phyloP scores from a whole-genome alignment of 2,329 filamentous ascomycete genomes.

The Boeremia lycopersici region DNA sequence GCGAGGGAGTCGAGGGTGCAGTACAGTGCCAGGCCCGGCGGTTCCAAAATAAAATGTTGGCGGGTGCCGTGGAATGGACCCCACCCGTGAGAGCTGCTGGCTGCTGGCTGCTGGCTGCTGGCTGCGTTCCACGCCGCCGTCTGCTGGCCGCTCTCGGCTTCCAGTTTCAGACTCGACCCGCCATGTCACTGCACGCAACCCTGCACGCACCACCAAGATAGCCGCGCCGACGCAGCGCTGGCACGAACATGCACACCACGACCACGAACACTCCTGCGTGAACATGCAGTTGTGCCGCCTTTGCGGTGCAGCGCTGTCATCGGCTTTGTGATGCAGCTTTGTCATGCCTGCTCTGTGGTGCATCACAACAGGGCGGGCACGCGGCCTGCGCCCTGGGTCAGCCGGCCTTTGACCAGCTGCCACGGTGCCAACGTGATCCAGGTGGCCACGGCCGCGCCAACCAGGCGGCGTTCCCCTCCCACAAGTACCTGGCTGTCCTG shows the following conservation, averaged over 20 bases:
- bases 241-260: too few species aligned
- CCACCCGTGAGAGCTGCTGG: constrained; percentile 17
- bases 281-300: too few species aligned
- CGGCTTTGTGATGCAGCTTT: background rate
- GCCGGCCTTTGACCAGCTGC: constrained; percentile 6
- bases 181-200: constrained; percentile 11
- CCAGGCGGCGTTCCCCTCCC: constrained; percentile 12
- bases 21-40: constrained; percentile 14
- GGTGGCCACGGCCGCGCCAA: background rate
- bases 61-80: constrained; percentile 31
- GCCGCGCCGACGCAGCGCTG: background rate
- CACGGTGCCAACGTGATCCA: constrained; percentile 27
- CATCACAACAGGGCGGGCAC: too few species aligned
- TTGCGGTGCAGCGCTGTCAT: too few species aligned
- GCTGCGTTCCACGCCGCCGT: constrained; percentile 19
- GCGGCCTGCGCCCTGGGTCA: constrained; percentile 7
- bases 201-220: too few species aligned
- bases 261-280: too few species aligned
- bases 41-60: constrained; percentile 21
- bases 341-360: background rate
- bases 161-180: constrained; percentile 16
- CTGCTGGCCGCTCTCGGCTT: constrained; percentile 20
- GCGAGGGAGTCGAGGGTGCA: background rate
- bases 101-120: constrained; percentile 5
- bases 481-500: constrained; percentile 23